These are phyloP conservation scores for Sutorius eximius DNA, from an alignment of 1,284 basidiomycete species.

Conservation along the genomic window DNA sequence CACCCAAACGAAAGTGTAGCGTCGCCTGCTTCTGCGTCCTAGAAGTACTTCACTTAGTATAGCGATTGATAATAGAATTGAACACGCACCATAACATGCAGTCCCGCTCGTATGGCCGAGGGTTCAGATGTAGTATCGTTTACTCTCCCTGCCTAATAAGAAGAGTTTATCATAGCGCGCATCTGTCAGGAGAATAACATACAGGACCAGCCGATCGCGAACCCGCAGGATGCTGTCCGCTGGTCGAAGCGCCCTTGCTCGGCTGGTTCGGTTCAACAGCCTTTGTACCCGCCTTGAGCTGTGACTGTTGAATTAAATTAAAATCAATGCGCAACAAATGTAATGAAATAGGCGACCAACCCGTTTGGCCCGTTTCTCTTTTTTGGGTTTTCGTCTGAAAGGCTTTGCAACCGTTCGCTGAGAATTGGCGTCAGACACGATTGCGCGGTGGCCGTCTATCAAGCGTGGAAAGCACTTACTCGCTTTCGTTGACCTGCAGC, in stretches of 20 bases:
- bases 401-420: not conserved
- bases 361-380: too few species aligned
- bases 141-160: not conserved
- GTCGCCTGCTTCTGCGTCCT: not conserved
- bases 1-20: not conserved
- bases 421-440: not conserved
- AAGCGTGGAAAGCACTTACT: not conserved
- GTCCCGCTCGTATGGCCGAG: not conserved
- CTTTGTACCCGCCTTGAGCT: not conserved
- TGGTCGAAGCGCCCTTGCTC: too few species aligned
- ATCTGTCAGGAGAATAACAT: not conserved
- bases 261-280: not conserved
- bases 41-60: not conserved
- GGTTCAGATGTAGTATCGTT: not conserved
- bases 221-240: not conserved
- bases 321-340: not conserved
- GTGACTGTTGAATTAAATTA: not conserved
- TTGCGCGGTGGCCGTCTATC: too few species aligned
- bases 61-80: not conserved
- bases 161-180: not conserved
- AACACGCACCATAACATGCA: not conserved
- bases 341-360: not conserved
- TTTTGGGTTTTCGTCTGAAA: too few species aligned
- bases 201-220: not conserved
- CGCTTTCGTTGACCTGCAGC: not conserved